A percentile compares a stretch with the other conserved stretches of the same genome.
Evolutionary conservation across 2,329 filamentous ascomycete species (phyloP).

Genomic region (Lecanicillium sp.): DNA sequence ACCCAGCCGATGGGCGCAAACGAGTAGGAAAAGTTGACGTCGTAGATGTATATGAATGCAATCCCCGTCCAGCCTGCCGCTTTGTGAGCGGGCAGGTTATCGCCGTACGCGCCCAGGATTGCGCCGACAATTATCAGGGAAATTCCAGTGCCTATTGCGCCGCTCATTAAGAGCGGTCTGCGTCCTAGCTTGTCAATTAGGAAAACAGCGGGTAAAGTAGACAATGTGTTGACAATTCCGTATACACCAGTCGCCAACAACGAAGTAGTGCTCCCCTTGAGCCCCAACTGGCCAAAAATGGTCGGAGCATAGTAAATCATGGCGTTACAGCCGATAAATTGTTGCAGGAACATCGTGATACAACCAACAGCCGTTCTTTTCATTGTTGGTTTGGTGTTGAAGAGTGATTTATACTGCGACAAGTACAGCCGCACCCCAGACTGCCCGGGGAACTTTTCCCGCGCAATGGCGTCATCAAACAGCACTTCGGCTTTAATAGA

Average conservation of each 20-base stretch:
- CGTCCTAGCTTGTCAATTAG: constrained; percentile 49
- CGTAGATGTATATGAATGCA: constrained; percentile 55
- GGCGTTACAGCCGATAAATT: constrained; percentile 38
- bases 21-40: constrained; percentile 56
- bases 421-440: constrained; percentile 20
- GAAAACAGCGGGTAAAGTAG: constrained; percentile 33
- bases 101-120: constrained; percentile 37
- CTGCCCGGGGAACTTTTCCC: constrained; percentile 21
- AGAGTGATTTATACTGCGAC: constrained; percentile 21
- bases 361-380: constrained; percentile 45
- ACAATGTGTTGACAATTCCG: constrained; percentile 45
- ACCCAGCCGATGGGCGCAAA: constrained; percentile 57
- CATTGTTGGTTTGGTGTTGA: constrained; percentile 20
- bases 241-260: constrained; percentile 50
- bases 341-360: constrained; percentile 46
- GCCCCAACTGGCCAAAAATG: constrained; percentile 34
- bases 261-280: constrained; percentile 30
- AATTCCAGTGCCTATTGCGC: constrained; percentile 54
- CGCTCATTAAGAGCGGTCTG: constrained; percentile 54
- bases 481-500: constrained; percentile 28
- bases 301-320: constrained; percentile 40
- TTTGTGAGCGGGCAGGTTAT: constrained; percentile 23
- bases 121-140: constrained; percentile 47
- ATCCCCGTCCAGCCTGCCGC: constrained; percentile 48
- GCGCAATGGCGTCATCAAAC: constrained; percentile 22